Evolutionary conservation across 306 rosid species (phyloP), one percentile per base, ranked within the genome.

Genomic region (Adenanthera pavonina): DNA sequence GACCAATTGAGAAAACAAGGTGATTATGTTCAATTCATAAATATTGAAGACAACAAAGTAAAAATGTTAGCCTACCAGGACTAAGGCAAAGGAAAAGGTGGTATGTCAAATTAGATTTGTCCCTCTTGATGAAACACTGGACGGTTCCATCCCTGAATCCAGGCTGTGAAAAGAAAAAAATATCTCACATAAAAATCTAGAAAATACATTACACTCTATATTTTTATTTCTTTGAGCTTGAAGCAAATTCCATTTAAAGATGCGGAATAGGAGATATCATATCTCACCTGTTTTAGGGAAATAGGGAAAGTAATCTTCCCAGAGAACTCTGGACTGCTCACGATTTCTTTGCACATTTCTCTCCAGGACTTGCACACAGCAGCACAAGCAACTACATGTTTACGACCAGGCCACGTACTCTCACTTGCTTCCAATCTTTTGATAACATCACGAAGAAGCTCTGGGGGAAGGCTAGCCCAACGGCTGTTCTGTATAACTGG

Each of bases 381-480:
- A 77, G 98, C 96, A 82, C 99, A 96, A 0, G 97, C 91, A 83
- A 96, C 97, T 43, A 96, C 97, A 44, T 96, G 70, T 78, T 82
- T 93, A 30, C 99, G 96, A 51, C 90, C 75, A 69, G 99, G 99
- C 99, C 99, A 96, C 0, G 94, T 74, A 82, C 88, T 89, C 88
- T 96, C 99, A 74, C 95, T 96, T 12, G 92, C 89, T 85, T 93
- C 99, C 88, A 96, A 85, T 86, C 99, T 88, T 67, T 89, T 91
- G 51, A 96, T 84, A 62, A 96, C 99, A 85, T 96, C 99, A 0
- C 91, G 89, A 49, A 96, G 85, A 49, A 96, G 97, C 82, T 96
- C 99, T 0, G 99, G 99, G 0, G 98, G 99, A 60, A 96, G 94
- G 82, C 97, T 85, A 25, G 99, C 98, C 99, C 99, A 96, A 7